Percentiles rank a stretch among this genome's conserved stretches.
These are phyloP conservation scores for Sclerotinia borealis DNA, from an alignment of 2,329 filamentous ascomycete species.

Conservation along the genomic window DNA sequence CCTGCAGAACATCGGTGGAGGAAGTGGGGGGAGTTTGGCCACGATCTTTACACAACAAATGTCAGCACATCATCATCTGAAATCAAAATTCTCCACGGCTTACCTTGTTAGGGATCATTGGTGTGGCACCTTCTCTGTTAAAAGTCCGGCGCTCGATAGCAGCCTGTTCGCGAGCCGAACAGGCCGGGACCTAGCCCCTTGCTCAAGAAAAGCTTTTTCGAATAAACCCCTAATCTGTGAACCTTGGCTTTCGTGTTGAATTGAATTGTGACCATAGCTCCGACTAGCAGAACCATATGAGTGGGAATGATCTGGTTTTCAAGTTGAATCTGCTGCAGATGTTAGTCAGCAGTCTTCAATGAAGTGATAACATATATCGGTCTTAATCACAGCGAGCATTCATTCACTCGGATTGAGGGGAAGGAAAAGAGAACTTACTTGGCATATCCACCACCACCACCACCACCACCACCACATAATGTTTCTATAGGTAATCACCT, in stretches of 20 bases:
- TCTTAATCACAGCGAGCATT: background rate
- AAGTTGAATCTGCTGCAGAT: background rate
- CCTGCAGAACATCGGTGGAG: too few relatives aligned
- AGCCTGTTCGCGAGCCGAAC: background rate
- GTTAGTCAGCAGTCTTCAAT: background rate
- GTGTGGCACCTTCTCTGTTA: too few relatives aligned
- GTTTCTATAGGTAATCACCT: too few relatives aligned
- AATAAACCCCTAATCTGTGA: background rate
- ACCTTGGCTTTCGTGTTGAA: too few relatives aligned
- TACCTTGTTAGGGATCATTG: too few relatives aligned
- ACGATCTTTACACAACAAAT: too few relatives aligned
- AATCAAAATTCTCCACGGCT: too few relatives aligned
- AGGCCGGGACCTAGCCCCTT: background rate
- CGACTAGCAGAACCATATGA: too few relatives aligned
- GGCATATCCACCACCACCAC: background rate
- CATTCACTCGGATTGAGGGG: background rate
- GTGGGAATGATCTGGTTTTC: too few relatives aligned
- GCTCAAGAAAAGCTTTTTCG: background rate
- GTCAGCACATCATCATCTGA: too few relatives aligned
- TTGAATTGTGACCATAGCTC: too few relatives aligned
- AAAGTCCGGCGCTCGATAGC: background rate
- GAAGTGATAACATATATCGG: background rate
- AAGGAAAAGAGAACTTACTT: background rate
- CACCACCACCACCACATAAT: background rate
- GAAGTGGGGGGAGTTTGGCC: too few relatives aligned